Evolutionary conservation across 2,329 filamentous ascomycete species (phyloP).

Genomic region (Verticillium isaacii): DNA sequence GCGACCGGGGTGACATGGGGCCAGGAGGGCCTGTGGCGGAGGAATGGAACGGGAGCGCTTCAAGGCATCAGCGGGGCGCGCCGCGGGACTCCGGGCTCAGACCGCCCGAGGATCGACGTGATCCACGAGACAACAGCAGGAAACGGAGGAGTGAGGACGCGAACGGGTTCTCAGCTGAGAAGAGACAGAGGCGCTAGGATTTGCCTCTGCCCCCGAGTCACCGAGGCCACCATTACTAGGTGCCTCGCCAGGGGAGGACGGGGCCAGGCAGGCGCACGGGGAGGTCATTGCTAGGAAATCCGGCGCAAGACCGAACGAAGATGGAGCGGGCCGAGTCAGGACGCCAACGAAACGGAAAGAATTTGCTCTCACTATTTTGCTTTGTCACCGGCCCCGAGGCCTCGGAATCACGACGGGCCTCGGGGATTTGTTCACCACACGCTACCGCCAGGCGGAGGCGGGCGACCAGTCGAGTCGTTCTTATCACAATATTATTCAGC

Average conservation of each 20-base stretch:
- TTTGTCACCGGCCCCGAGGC: background rate
- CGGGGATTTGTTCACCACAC: background rate
- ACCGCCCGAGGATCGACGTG: conserved; percentile 22
- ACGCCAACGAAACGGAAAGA: background rate
- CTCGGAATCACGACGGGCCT: background rate
- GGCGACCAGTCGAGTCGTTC: background rate
- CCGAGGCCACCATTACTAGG: background rate
- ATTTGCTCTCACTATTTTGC: background rate
- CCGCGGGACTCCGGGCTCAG: conserved; percentile 22
- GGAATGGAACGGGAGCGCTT: conserved; percentile 12
- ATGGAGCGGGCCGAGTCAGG: background rate
- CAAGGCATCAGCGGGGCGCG: conserved; percentile 19
- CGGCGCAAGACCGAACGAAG: background rate
- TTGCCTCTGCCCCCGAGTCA: background rate
- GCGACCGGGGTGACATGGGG: conserved; percentile 6
- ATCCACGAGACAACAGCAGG: conserved; percentile 32
- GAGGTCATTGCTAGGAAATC: background rate
- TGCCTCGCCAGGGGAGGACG: background rate
- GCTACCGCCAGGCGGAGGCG: background rate
- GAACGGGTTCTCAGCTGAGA: conserved; percentile 37
- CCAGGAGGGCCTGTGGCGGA: conserved; percentile 20
- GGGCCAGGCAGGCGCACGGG: background rate
- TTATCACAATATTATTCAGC: conserved; percentile 1
- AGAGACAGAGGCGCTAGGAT: conserved; percentile 47
- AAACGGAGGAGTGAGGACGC: conserved; percentile 48